Conservation (phyloP, 306 rosid genomes). For the Cucurbita argyrosperma region DNA sequence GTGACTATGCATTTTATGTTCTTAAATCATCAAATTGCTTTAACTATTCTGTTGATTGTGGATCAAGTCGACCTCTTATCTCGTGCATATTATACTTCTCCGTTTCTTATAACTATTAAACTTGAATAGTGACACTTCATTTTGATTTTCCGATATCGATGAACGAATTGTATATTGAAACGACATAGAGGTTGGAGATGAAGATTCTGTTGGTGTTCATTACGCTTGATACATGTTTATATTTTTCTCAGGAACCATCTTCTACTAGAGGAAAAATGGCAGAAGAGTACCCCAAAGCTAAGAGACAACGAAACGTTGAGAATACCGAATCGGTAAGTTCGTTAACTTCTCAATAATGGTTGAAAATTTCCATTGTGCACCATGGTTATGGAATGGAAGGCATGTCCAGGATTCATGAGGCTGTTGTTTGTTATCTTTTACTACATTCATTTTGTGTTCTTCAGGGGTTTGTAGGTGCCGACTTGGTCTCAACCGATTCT, state of each 20-base stretch:
- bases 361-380: background rate
- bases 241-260: constrained; percentile 47
- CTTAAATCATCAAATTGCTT: background rate
- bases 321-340: constrained; percentile 26
- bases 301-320: constrained; percentile 17
- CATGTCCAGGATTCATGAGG: background rate
- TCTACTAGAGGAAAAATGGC: constrained; percentile 17
- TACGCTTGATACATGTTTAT: background rate
- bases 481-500: constrained; percentile 7
- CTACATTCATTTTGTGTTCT: background rate
- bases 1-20: background rate
- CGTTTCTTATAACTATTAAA: background rate
- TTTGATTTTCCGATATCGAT: background rate
- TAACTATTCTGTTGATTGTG: too few species aligned
- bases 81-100: too few species aligned
- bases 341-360: background rate
- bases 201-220: background rate
- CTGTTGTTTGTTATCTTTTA: background rate
- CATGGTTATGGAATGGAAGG: background rate
- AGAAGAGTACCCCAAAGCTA: constrained; percentile 12
- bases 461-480: constrained; percentile 17
- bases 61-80: background rate
- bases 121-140: background rate
- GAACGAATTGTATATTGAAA: background rate
- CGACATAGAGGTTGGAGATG: background rate